These are phyloP conservation scores for Bruguiera hainesii DNA, from an alignment of 441 rosid species.

Conservation along the genomic window DNA sequence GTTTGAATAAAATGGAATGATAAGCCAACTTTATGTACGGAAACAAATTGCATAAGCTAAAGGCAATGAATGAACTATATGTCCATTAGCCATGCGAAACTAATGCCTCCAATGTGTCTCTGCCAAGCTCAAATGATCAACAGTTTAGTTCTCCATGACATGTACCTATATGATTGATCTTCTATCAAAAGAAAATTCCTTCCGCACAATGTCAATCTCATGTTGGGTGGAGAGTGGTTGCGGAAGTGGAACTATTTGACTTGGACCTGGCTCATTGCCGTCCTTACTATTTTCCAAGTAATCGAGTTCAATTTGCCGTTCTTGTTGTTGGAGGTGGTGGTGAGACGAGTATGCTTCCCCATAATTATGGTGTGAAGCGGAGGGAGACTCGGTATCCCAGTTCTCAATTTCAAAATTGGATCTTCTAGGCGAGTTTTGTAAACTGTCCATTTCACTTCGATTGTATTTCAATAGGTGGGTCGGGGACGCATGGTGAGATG, in stretches of 20 bases:
- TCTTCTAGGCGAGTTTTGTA: constrained; percentile 36
- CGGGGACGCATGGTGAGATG: constrained; percentile 54
- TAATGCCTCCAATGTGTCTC: not conserved
- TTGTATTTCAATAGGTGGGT: constrained; percentile 56
- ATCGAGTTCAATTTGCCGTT: not conserved
- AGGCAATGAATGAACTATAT: not conserved
- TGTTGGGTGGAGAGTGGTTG: constrained; percentile 16
- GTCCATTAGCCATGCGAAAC: not conserved
- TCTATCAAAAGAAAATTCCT: constrained; percentile 46
- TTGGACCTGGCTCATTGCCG: constrained; percentile 9
- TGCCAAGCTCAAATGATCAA: not conserved
- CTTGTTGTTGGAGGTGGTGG: constrained; percentile 1
- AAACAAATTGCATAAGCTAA: not conserved
- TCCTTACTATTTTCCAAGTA: not conserved
- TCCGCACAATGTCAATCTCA: constrained; percentile 24
- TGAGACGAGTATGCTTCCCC: constrained; percentile 26
- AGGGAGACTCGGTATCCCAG: constrained; percentile 46
- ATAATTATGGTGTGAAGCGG: constrained; percentile 21
- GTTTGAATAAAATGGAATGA: not conserved
- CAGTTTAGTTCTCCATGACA: not conserved
- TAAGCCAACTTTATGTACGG: not conserved
- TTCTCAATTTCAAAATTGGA: constrained; percentile 34
- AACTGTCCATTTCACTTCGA: constrained; percentile 40
- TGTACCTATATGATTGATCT: constrained; percentile 11
- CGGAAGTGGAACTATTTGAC: not conserved